Conservation (phyloP, 257 asterid genomes). For the Salvia miltiorrhiza region DNA sequence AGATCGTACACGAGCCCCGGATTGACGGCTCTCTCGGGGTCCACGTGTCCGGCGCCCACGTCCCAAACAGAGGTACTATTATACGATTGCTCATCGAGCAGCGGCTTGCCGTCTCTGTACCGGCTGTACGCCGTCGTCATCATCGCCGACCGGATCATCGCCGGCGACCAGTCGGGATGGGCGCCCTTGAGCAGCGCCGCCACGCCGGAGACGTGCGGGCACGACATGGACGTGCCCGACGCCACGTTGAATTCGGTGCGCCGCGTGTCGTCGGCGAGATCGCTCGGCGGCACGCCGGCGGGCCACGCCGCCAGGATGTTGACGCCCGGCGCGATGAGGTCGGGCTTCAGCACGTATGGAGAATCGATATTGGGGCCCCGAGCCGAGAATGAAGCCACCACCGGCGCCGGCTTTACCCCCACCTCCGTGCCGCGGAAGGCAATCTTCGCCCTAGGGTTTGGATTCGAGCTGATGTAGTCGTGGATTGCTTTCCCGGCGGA, state of each 20-base stretch:
- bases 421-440: slow-evolving; percentile 59
- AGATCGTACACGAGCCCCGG: slow-evolving; percentile 83
- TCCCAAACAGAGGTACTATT: slow-evolving; percentile 49
- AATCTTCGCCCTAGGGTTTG: slow-evolving; percentile 56
- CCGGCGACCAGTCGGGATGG: slow-evolving; percentile 95
- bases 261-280: slow-evolving; percentile 48
- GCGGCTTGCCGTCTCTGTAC: slow-evolving; percentile 42
- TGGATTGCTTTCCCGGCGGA: slow-evolving; percentile 37
- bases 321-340: slow-evolving; percentile 85
- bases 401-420: slow-evolving; percentile 76
- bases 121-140: slow-evolving; percentile 76
- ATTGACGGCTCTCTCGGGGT: slow-evolving; percentile 66
- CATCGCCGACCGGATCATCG: slow-evolving; percentile 79
- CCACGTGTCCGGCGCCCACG: slow-evolving; percentile 79
- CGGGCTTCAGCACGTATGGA: slow-evolving; percentile 57
- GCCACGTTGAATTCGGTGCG: slow-evolving; percentile 58
- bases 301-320: slow-evolving; percentile 95
- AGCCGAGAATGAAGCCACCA: slow-evolving; percentile 83
- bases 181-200: slow-evolving; percentile 83
- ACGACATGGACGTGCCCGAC: slow-evolving; percentile 94
- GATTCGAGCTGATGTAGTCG: slow-evolving; percentile 43
- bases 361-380: slow-evolving; percentile 71
- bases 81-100: slow-evolving; percentile 60
- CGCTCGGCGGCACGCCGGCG: slow-evolving; percentile 55
- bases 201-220: slow-evolving; percentile 86